Conservation (phyloP, 495 filamentous ascomycete species). For the Recurvomyces mirabilis region DNA sequence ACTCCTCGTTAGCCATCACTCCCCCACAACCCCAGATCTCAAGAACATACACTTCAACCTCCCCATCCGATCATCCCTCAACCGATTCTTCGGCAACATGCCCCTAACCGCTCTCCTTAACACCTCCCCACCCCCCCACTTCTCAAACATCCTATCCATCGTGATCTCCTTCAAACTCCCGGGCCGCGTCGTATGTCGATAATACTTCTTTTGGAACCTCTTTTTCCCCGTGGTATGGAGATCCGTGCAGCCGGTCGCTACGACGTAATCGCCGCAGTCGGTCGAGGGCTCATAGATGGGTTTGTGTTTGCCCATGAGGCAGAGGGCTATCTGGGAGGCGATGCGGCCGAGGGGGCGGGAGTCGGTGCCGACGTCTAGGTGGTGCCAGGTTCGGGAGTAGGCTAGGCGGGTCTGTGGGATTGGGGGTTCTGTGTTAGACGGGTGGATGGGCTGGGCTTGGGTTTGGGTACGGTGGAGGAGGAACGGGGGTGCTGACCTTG, state of each 20-base stretch:
- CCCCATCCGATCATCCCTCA: constrained; percentile 75
- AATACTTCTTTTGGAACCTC: constrained; percentile 86
- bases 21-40: constrained; percentile 1
- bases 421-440: not conserved
- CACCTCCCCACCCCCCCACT: constrained; percentile 90
- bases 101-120: constrained; percentile 83
- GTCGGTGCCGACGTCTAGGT: constrained; percentile 58
- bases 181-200: constrained; percentile 80
- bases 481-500: constrained; percentile 9
- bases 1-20: not conserved
- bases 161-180: constrained; percentile 77
- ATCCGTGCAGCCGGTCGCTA: constrained; percentile 76
- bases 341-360: constrained; percentile 66
- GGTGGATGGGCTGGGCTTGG: not conserved
- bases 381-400: constrained; percentile 92
- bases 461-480: not conserved
- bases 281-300: constrained; percentile 89
- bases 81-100: constrained; percentile 94
- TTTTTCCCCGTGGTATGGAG: constrained; percentile 87
- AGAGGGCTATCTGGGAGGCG: constrained; percentile 77
- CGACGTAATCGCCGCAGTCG: constrained; percentile 98
- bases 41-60: constrained; percentile 65
- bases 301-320: constrained; percentile 99
- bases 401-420: constrained; percentile 90
- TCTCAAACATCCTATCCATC: constrained; percentile 89